Base-by-base conservation (phyloP, 2,329 filamentous ascomycete species). In the Neodidymelliopsis sp. region DNA sequence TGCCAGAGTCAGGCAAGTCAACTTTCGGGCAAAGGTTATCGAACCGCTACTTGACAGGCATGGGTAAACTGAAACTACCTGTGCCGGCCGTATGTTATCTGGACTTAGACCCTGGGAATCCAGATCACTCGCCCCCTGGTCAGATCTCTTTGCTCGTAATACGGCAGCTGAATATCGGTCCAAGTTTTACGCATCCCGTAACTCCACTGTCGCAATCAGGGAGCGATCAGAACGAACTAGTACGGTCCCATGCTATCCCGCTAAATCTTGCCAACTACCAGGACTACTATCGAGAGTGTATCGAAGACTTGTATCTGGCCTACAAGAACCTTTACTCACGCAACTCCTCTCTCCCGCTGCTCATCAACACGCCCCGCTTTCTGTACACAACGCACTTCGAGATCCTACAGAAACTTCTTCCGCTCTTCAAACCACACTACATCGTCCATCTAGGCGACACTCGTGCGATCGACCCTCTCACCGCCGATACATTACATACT, bases 361-460 rank as follows among this genome's bases (percentile, higher is more conserved):
- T 93, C 6, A 79, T 93, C 61, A 92, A 93, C 65, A 89, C 86
- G 0, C 84, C 88, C 1, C 87, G 88, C 2, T 91, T 88, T 85
- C 81, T 90, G 18, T 82, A 86, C 49, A 87, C 87, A 0, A 85
- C 87, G 0, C 88, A 88, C 0, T 77, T 90, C 0, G 83, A 86
- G 56, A 74, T 90, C 0, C 72, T 92, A 0, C 74, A 79, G 5
- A 78, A 82, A 9, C 69, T 91, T 4, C 79, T 88, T 24, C 57
- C 69, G 4, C 74, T 72, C 12, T 71, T 85, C 6, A 76, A 76
- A 19, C 83, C 87, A 1, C 81, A 81, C 0, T 81, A 88, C 49
- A 77, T 90, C 2, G 71, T 91, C 15, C 87, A 90, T 69, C 83
- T 91, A 77, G 85, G 56, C 13, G 55, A 64, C 37, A 52, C 50